phyloP scores from a whole-genome alignment of 2,329 filamentous ascomycete genomes.

The Xylaria multiplex region DNA sequence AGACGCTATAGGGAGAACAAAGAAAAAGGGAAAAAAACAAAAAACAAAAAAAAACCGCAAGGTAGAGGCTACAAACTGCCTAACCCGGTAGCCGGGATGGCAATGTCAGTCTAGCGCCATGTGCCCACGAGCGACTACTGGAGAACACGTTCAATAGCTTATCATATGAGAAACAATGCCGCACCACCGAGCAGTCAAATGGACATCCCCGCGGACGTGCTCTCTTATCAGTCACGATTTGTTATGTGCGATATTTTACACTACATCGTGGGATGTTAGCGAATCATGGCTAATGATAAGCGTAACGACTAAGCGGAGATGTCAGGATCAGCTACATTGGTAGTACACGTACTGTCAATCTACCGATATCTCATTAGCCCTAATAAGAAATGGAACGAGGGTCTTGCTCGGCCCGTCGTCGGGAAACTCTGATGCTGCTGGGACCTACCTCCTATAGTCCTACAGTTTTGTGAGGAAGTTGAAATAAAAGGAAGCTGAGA shows the following conservation, averaged over 20 bases:
- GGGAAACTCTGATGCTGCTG: slow-evolving; percentile 9
- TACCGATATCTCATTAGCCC: slow-evolving; percentile 17
- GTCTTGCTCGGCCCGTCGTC: slow-evolving; percentile 17
- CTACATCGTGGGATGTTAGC: slow-evolving; percentile 27
- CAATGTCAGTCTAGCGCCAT: slow-evolving; percentile 17
- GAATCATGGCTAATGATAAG: slow-evolving; percentile 46
- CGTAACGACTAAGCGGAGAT: slow-evolving; percentile 42
- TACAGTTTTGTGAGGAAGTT: slow-evolving; percentile 22
- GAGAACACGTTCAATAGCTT: slow-evolving; percentile 6
- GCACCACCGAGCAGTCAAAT: slow-evolving; percentile 2
- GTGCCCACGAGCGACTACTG: not conserved
- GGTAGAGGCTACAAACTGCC: not conserved
- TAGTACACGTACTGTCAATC: slow-evolving; percentile 11
- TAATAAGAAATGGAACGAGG: slow-evolving; percentile 27
- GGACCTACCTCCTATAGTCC: not conserved
- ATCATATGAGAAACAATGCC: slow-evolving; percentile 9
- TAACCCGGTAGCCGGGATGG: slow-evolving; percentile 10
- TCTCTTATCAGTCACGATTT: slow-evolving; percentile 44
- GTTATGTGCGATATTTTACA: slow-evolving; percentile 33
- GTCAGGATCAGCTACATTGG: slow-evolving; percentile 37
- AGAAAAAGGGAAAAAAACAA: no score
- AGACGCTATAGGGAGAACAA: no score
- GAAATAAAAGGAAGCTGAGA: slow-evolving; percentile 12
- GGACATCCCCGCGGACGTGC: slow-evolving; percentile 33
- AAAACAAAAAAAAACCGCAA: not conserved